Evolutionary conservation across 257 asterid genomes (phyloP).

Genomic region (Cruciata laevipes): DNA sequence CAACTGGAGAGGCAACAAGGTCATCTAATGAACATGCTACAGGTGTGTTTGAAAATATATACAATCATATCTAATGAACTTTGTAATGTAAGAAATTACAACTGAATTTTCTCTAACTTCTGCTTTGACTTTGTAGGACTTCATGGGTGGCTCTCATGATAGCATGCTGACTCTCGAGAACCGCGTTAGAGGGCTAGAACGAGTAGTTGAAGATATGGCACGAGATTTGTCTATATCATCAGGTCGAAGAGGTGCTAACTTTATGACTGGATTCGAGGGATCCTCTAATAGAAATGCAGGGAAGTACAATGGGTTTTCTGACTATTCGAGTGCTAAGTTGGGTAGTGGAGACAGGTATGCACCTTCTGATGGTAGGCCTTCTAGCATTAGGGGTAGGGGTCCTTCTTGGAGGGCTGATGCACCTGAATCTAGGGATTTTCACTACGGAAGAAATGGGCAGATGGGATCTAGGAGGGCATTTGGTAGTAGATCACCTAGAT

Average conservation of each 20-base stretch:
- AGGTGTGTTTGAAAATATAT: constrained; percentile 38
- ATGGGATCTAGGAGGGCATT: constrained; percentile 57
- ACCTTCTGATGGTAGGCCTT: constrained; percentile 48
- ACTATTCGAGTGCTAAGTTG: constrained; percentile 59
- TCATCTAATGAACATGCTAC: constrained; percentile 90
- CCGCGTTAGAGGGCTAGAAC: constrained; percentile 93
- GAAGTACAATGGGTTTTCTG: constrained; percentile 74
- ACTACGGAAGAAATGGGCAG: constrained; percentile 60
- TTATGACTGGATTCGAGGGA: constrained; percentile 59
- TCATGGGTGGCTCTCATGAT: constrained; percentile 97
- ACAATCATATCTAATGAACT: neutral
- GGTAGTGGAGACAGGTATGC: constrained; percentile 72
- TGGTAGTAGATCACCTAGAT: constrained; percentile 46
- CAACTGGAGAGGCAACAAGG: constrained; percentile 90
- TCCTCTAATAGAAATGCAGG: constrained; percentile 54
- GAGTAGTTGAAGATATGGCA: constrained; percentile 97
- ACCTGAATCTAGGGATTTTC: constrained; percentile 60
- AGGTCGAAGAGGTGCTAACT: constrained; percentile 56
- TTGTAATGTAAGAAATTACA: neutral
- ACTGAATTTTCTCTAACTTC: constrained; percentile 17
- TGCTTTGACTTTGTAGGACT: constrained; percentile 50
- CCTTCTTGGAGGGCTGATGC: constrained; percentile 71
- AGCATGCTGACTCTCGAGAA: constrained; percentile 93
- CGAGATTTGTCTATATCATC: constrained; percentile 81
- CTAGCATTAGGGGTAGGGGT: constrained; percentile 56